A percentile compares a stretch with the other conserved stretches of the same genome.
Conservation (phyloP, 495 filamentous ascomycete genomes). For the Hypoxylon trugodes region DNA sequence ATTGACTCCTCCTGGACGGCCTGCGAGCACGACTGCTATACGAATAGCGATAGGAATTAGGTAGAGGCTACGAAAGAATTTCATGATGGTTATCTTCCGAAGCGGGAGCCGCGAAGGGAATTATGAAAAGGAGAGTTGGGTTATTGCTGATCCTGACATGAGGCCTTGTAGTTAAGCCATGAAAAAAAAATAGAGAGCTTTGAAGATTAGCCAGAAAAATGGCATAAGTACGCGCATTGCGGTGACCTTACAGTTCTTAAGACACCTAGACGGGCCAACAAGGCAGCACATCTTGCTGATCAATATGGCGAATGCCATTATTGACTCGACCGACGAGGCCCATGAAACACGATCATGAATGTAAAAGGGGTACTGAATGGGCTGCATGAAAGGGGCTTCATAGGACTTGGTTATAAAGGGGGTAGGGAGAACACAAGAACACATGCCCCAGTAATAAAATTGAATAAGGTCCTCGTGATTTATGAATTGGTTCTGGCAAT, state of each 20-base stretch:
- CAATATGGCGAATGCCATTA: slow-evolving; percentile 23
- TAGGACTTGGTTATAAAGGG: neutral
- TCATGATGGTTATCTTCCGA: slow-evolving; percentile 27
- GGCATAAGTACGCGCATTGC: neutral
- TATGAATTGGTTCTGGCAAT: neutral
- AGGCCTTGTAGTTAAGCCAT: slow-evolving; percentile 13
- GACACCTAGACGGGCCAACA: slow-evolving; percentile 3
- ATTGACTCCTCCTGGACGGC: slow-evolving; percentile 14
- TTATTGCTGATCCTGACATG: slow-evolving; percentile 22
- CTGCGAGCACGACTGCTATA: slow-evolving; percentile 3
- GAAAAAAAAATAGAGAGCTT: neutral
- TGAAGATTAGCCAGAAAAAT: slow-evolving; percentile 2
- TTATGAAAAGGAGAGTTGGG: slow-evolving; percentile 14
- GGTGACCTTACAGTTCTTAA: slow-evolving; percentile 27
- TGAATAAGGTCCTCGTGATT: neutral
- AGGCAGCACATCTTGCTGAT: slow-evolving; percentile 4
- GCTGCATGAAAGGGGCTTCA: slow-evolving; percentile 1
- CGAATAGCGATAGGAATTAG: slow-evolving; percentile 18
- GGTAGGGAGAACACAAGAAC: neutral
- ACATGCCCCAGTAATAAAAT: neutral
- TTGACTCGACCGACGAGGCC: slow-evolving; percentile 12
- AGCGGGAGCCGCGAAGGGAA: slow-evolving; percentile 16
- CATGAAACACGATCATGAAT: slow-evolving; percentile 26
- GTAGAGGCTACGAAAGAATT: slow-evolving; percentile 18
- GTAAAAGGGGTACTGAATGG: slow-evolving; percentile 26